Percentiles rank a stretch among this genome's conserved stretches.
Evolutionary conservation across 2,329 filamentous ascomycete species (phyloP).

Genomic region (Xylaria sp.): DNA sequence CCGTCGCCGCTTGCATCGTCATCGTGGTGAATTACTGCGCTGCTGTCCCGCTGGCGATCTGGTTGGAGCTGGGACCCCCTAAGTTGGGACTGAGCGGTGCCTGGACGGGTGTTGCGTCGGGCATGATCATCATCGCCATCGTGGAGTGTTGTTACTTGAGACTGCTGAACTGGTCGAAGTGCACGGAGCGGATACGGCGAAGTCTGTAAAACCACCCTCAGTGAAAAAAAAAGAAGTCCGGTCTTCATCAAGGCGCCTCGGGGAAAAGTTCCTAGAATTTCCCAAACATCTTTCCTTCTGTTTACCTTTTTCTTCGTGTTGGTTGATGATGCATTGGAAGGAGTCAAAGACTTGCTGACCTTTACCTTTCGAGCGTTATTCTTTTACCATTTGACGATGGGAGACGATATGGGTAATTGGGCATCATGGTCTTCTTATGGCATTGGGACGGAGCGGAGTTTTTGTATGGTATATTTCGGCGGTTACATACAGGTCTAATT

Average conservation of each 20-base stretch:
- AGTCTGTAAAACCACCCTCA: background rate
- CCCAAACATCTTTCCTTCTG: background rate
- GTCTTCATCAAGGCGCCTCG: slow-evolving; percentile 4
- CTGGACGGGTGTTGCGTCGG: slow-evolving; percentile 34
- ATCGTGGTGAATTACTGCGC: slow-evolving; percentile 36
- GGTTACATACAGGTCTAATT: background rate
- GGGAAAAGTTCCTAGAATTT: background rate
- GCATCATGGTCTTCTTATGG: no score
- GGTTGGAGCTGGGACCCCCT: slow-evolving; percentile 34
- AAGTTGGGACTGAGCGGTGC: slow-evolving; percentile 31
- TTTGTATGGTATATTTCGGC: background rate
- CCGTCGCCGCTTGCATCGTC: slow-evolving; percentile 35
- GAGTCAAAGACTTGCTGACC: no score
- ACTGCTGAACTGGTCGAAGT: slow-evolving; percentile 31
- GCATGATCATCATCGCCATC: slow-evolving; percentile 31
- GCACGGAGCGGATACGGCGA: slow-evolving; percentile 24
- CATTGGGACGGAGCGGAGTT: no score
- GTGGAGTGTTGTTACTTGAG: slow-evolving; percentile 35
- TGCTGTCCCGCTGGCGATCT: slow-evolving; percentile 36
- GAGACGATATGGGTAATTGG: no score
- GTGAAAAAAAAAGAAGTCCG: background rate
- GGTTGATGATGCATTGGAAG: background rate
- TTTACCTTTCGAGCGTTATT: no score
- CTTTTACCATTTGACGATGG: no score
- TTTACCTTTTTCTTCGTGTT: background rate